Evolutionary conservation across 257 asterid genomes (phyloP), one percentile per base, ranked within the genome.

Genomic region (Datura wrightii): DNA sequence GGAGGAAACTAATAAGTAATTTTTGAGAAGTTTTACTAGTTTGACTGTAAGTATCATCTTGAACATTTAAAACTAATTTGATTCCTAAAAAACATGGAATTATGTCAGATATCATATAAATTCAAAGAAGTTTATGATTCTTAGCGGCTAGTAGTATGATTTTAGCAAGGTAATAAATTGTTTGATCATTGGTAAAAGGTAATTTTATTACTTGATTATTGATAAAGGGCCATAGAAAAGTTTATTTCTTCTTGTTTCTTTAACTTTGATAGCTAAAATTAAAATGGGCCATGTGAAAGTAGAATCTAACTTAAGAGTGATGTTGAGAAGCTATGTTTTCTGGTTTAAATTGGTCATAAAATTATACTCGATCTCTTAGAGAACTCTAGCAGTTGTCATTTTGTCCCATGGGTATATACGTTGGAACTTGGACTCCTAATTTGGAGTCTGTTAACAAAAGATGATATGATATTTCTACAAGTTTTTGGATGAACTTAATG

Each of bases 361-460:
- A n/a, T 59, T 59, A 59, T 19, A 59, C 36, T 59, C 5, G 37
- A 59, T 59, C 36, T 59, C 36, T 59, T 52, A 10, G 55, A 52
- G 55, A 52, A 11, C 66, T 59, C 37, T n/a, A 59, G 36, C 31
- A 8, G 36, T 59, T 24, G 37, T 59, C 36, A n/a, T 59, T 59
- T n/a, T 60, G 34, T 31, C 13, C 14, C 2, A 19, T 60, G 14
- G 37, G 13, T 59, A n/a, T 19, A 19, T 8, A 60, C 18, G 65
- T 34, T 60, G 37, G 14, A 60, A 60, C 39, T 59, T 59, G 10
- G 36, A 59, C 4, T 59, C 13, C 9, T 60, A 11, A 60, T 37
- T 60, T 60, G 67, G 67, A 60, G 67, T 34, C 67, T 19, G 15
- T 60, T 60, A 60, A 60, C 67, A 60, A 60, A 60, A 24, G 34